Base-by-base conservation (phyloP, 164 flowering plant species). In the Magnolia sinica region DNA sequence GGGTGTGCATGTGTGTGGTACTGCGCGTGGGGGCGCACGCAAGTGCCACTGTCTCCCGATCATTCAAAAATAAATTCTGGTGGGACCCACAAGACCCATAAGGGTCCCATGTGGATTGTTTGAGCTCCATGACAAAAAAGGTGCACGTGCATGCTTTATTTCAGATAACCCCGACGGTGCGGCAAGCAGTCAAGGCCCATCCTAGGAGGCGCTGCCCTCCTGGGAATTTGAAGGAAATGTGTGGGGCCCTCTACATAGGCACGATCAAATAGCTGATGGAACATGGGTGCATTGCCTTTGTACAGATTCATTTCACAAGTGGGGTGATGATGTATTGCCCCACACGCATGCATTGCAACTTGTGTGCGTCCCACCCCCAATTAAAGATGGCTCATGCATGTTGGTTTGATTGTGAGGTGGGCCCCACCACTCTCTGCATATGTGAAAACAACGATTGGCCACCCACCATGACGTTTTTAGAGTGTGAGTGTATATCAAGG, bases 401-500 rank as follows among this genome's bases (percentile, higher is more conserved):
- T 27, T n/a, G 37, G 67, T 68, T 67, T 18, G 6, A 19, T 59
- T 23, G n/a, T 31, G n/a, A 20, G 27, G 11, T 59, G 80, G 74
- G 37, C 18, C 70, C 74, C 74, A 50, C 70, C 0, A 1, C 18
- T 1, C 70, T 71, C 51, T 19, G 71, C 78, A 75, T 76, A 75
- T 76, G 68, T 55, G 23, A 71, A 74, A 75, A 71, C 74, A 79
- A 70, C 31, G 81, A 79, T 55, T n/a, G 75, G 20, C 8, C 72
- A 79, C 81, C 81, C 70, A 76, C 78, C 73, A 6, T 70, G 50
- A 71, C 8, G 20, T 27, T 20, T 29, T 18, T 63, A 16, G 9
- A 16, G 61, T 16, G 16, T 51, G 77, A 51, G 74, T 79, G 73
- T 79, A 75, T 79, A 64, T 75, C 72, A 74, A 79, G 81, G 71